Conservation (phyloP, 345 rosid genomes). For the Sisymbrium altissimum region DNA sequence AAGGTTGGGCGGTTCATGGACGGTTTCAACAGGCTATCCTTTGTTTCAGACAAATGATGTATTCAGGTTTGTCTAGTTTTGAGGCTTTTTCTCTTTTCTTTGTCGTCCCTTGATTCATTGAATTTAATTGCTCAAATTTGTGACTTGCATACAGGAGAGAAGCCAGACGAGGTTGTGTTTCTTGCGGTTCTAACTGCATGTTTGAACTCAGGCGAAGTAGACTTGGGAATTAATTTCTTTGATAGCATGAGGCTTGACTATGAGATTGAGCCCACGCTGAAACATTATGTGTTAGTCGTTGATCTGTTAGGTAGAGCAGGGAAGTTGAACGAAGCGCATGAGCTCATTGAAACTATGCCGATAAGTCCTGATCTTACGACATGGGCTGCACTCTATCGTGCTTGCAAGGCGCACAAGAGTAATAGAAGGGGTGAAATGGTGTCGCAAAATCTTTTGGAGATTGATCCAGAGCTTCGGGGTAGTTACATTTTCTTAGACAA, state of each 20-base stretch:
- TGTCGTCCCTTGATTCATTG: background rate
- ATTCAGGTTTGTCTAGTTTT: constrained; percentile 37
- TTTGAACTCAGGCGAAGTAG: constrained; percentile 47
- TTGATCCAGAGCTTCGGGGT: constrained; percentile 55
- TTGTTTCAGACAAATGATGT: constrained; percentile 64
- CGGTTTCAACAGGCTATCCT: constrained; percentile 43
- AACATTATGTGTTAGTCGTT: constrained; percentile 53
- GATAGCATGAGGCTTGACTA: constrained; percentile 67
- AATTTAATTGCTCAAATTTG: background rate
- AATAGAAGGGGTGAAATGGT: constrained; percentile 41
- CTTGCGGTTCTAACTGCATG: constrained; percentile 57
- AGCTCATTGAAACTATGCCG: constrained; percentile 48
- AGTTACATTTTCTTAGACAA: constrained; percentile 50
- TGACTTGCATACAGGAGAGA: constrained; percentile 43
- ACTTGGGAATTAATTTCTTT: constrained; percentile 57
- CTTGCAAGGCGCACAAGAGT: constrained; percentile 53
- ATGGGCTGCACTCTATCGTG: constrained; percentile 61
- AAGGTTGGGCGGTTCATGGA: constrained; percentile 68
- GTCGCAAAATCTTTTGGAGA: constrained; percentile 41
- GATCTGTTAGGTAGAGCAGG: constrained; percentile 64
- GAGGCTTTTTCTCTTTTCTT: background rate
- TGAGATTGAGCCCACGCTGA: constrained; percentile 56
- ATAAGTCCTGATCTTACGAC: constrained; percentile 51
- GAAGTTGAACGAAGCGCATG: constrained; percentile 46
- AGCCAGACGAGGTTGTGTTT: constrained; percentile 60